Conservation (phyloP, 73 alveolate genomes). For the Tetrahymena elliotti region DNA sequence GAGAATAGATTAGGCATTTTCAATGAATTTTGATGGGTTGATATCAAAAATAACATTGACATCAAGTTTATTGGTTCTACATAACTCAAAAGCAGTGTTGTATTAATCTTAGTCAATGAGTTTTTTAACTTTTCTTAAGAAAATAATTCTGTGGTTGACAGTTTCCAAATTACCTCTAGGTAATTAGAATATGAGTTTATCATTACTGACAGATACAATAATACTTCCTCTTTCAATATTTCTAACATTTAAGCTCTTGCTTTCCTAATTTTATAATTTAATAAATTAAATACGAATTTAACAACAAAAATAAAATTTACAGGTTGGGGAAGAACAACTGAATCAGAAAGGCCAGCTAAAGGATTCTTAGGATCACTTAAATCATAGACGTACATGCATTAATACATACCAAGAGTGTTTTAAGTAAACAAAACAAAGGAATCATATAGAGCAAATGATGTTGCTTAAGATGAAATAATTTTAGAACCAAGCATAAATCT, state of each 20-base stretch:
- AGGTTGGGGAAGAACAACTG: not conserved
- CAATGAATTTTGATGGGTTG: constrained; percentile 72
- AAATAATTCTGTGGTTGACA: constrained; percentile 73
- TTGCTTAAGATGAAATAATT: not conserved
- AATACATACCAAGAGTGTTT: not conserved
- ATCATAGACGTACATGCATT: not conserved
- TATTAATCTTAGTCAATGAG: constrained; percentile 69
- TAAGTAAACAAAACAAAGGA: not conserved
- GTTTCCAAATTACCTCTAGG: constrained; percentile 97
- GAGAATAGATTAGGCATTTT: constrained; percentile 63
- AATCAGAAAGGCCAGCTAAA: not conserved
- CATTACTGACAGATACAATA: constrained; percentile 67
- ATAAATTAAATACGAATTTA: not conserved
- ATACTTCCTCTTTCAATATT: constrained; percentile 90
- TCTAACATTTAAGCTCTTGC: constrained; percentile 67
- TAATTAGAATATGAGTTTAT: constrained; percentile 74
- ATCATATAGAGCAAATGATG: not conserved
- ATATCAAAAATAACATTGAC: constrained; percentile 89
- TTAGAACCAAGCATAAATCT: not conserved
- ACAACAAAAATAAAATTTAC: not conserved
- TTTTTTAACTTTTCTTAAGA: constrained; percentile 67
- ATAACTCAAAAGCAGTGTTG: constrained; percentile 67
- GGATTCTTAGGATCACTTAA: not conserved
- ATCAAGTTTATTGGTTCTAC: constrained; percentile 86
- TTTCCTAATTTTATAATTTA: not conserved